Evolutionary conservation across 2,329 filamentous ascomycete species (phyloP).

Genomic region (Trichoderma harzianum): DNA sequence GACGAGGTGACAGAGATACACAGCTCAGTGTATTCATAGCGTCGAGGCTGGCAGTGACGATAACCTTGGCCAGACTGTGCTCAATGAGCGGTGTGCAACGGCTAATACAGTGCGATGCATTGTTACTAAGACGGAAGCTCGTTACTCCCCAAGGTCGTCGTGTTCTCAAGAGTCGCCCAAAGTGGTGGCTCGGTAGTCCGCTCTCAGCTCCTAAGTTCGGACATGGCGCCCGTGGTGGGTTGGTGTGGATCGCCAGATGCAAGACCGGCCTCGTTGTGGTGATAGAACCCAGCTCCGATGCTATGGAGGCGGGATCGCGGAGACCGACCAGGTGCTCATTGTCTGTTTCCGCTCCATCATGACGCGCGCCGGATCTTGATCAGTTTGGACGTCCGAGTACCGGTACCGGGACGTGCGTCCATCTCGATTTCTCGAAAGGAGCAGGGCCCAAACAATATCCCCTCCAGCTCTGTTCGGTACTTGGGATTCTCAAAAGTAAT

Average conservation of each 20-base stretch:
- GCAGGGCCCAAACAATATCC: neutral
- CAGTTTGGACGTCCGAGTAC: neutral
- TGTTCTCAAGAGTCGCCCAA: neutral
- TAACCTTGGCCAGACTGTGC: slow-evolving; percentile 19
- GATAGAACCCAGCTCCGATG: slow-evolving; percentile 26
- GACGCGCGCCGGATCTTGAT: slow-evolving; percentile 14
- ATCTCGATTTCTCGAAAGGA: neutral
- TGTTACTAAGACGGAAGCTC: neutral
- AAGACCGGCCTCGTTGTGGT: slow-evolving; percentile 2
- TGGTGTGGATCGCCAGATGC: slow-evolving; percentile 14
- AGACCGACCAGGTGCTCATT: slow-evolving; percentile 29
- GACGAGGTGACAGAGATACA: neutral
- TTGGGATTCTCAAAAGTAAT: neutral
- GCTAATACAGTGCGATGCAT: slow-evolving; percentile 28
- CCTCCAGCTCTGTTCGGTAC: neutral
- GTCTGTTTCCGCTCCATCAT: slow-evolving; percentile 22
- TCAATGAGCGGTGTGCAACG: slow-evolving; percentile 17
- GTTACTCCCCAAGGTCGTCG: neutral
- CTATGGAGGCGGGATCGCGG: slow-evolving; percentile 31
- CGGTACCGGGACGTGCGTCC: neutral
- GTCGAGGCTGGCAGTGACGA: slow-evolving; percentile 26
- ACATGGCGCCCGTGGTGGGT: slow-evolving; percentile 13
- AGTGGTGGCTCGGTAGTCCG: neutral
- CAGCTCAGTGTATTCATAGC: neutral
- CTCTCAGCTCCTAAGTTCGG: slow-evolving; percentile 15